Evolutionary conservation across 139 green algal genomes (phyloP).

Genomic region (Dunaliella sp.): DNA sequence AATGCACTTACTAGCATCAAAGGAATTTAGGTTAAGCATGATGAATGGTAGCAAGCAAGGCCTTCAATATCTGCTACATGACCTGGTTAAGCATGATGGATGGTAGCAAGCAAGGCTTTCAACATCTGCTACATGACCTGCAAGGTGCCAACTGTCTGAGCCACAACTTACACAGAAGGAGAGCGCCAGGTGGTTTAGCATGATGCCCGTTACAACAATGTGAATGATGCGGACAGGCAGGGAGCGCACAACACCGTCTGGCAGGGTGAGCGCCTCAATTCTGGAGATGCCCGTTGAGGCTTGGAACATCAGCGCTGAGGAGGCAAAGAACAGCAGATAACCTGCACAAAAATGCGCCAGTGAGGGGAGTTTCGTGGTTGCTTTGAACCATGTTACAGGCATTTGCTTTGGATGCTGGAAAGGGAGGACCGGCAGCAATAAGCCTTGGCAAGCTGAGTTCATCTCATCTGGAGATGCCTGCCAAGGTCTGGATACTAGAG

Average conservation of each 20-base stretch:
- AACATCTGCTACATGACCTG: too few species aligned
- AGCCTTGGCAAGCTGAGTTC: background rate
- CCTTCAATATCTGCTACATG: too few species aligned
- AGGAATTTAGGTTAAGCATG: too few species aligned
- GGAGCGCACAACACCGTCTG: background rate
- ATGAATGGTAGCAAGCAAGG: too few species aligned
- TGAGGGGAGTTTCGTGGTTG: too few species aligned
- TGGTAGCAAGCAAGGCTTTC: too few species aligned
- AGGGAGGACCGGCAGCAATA: background rate
- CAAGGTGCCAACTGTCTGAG: too few species aligned
- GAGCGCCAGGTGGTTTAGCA: constrained; percentile 7
- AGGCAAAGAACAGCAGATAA: constrained; percentile 31
- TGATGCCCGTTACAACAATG: background rate
- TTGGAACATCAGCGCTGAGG: constrained; percentile 14
- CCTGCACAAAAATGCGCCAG: constrained; percentile 7
- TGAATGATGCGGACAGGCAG: background rate
- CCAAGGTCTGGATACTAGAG: too few species aligned
- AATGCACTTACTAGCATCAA: too few species aligned
- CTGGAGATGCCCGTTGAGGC: background rate
- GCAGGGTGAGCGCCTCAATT: background rate
- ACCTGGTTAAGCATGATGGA: too few species aligned
- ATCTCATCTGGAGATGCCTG: background rate
- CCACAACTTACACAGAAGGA: constrained; percentile 1
- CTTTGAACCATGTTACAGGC: too few species aligned
- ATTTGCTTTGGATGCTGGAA: background rate